phyloP scores from a whole-genome alignment of 140 eudicot species.

The Erigeron philadelphicus region DNA sequence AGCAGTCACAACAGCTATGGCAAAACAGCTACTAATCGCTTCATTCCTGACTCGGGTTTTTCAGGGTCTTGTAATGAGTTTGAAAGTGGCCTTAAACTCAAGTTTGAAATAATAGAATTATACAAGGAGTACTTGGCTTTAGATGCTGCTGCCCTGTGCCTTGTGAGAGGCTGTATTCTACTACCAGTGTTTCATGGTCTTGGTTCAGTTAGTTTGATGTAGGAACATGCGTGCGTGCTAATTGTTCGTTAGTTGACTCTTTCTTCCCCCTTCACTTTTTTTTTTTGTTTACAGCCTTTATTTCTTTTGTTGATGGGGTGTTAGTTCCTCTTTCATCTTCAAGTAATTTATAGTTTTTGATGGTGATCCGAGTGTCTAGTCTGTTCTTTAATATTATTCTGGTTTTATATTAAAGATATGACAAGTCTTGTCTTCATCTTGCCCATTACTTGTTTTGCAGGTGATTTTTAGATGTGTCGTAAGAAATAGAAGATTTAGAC shows the following conservation, averaged over 20 bases:
- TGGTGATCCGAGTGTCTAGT: slow-evolving; percentile 18
- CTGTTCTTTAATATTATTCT: background rate
- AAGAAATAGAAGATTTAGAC: too few relatives aligned
- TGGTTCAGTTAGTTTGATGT: slow-evolving; percentile 59
- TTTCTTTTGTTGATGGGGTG: slow-evolving; percentile 10
- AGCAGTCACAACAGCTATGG: slow-evolving; percentile 84
- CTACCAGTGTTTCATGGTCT: slow-evolving; percentile 33
- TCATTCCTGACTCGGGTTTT: slow-evolving; percentile 32
- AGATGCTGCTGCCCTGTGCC: slow-evolving; percentile 59
- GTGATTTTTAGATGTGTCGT: too few relatives aligned
- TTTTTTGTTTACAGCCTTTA: background rate
- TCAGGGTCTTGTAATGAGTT: slow-evolving; percentile 38
- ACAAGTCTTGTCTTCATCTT: too few relatives aligned
- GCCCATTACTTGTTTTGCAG: too few relatives aligned
- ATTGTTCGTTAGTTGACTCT: slow-evolving; percentile 43
- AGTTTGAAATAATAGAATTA: slow-evolving; percentile 7
- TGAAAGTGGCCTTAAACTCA: slow-evolving; percentile 17
- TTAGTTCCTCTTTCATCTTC: slow-evolving; percentile 19
- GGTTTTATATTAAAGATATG: too few relatives aligned
- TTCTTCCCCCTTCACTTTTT: background rate
- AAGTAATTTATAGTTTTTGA: slow-evolving; percentile 28
- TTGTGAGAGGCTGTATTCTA: slow-evolving; percentile 63
- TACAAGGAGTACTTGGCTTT: slow-evolving; percentile 8
- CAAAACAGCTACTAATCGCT: slow-evolving; percentile 65
- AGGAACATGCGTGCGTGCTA: slow-evolving; percentile 68